A percentile compares a stretch with the other conserved stretches of the same genome.
These are phyloP conservation scores for Trypanosoma grayi DNA, from an alignment of 208 protist species.

Conservation along the genomic window DNA sequence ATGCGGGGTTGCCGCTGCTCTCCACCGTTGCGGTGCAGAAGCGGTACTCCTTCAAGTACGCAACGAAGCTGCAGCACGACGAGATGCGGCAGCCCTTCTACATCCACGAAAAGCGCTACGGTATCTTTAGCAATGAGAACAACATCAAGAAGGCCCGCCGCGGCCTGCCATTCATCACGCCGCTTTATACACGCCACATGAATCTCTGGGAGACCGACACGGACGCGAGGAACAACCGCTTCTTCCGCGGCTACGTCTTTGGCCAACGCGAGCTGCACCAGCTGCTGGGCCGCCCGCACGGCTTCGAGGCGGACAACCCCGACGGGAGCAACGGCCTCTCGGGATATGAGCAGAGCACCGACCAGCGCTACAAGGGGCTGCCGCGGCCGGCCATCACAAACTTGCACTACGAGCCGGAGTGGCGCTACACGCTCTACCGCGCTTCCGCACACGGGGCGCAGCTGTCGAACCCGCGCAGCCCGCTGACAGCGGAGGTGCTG, in stretches of 20 bases:
- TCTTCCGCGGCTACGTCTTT: conserved; percentile 78
- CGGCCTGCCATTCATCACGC: conserved; percentile 71
- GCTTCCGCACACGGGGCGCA: conserved; percentile 50
- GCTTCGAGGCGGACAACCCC: conserved; percentile 59
- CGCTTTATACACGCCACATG: conserved; percentile 79
- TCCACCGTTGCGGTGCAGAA: conserved; percentile 33
- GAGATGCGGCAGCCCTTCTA: conserved; percentile 81
- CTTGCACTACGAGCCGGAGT: conserved; percentile 79
- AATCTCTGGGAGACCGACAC: conserved; percentile 87
- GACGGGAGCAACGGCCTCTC: conserved; percentile 57
- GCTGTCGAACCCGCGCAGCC: conserved; percentile 60
- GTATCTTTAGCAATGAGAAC: conserved; percentile 78
- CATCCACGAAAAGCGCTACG: conserved; percentile 85
- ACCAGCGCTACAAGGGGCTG: conserved; percentile 75
- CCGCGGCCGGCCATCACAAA: conserved; percentile 71
- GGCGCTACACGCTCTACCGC: conserved; percentile 77
- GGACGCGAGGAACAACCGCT: conserved; percentile 81
- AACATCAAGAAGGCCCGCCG: conserved; percentile 71
- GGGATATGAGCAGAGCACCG: conserved; percentile 65
- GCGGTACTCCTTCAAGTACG: conserved; percentile 88
- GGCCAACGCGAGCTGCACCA: conserved; percentile 75
- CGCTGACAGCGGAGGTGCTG: conserved; percentile 64
- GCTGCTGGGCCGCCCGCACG: conserved; percentile 68
- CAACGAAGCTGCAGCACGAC: conserved; percentile 67
- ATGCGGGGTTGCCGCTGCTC: conserved; percentile 7